A percentile compares a stretch with the other conserved stretches of the same genome.
phyloP scores from a whole-genome alignment of 306 rosid genomes.

The Senna tora region DNA sequence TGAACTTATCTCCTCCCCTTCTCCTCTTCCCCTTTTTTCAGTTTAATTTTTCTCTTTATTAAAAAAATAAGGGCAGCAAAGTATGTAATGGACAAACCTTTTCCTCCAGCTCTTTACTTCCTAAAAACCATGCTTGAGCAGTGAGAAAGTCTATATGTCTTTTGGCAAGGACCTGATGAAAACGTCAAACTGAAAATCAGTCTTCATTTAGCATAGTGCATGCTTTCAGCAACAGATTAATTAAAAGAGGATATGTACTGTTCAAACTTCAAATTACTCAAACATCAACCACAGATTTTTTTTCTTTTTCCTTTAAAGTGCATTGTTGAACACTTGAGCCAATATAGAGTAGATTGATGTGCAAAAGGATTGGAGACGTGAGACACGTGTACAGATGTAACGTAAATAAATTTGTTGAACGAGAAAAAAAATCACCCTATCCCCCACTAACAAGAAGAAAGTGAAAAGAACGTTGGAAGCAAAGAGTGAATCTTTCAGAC shows the following conservation, averaged over 20 bases:
- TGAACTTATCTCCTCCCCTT: conserved; percentile 6
- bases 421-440: conserved; percentile 3
- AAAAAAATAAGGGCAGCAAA: conserved; percentile 11
- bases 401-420: background rate
- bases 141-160: conserved; percentile 77
- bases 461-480: background rate
- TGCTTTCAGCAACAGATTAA: conserved; percentile 31
- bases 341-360: background rate
- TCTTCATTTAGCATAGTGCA: conserved; percentile 10
- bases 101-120: conserved; percentile 74
- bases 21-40: conserved; percentile 1
- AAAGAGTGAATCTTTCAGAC: conserved; percentile 3
- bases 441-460: conserved; percentile 16
- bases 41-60: conserved; percentile 1
- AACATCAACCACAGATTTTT: background rate
- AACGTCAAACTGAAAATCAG: conserved; percentile 34
- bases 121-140: conserved; percentile 76
- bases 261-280: background rate
- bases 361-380: conserved; percentile 4
- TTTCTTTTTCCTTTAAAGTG: background rate
- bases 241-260: conserved; percentile 1
- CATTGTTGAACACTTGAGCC: background rate
- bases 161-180: conserved; percentile 75
- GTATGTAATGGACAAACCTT: conserved; percentile 59
- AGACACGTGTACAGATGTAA: background rate